Conservation (phyloP, 2,329 filamentous ascomycete species). For the Clonostachys rhizophaga region DNA sequence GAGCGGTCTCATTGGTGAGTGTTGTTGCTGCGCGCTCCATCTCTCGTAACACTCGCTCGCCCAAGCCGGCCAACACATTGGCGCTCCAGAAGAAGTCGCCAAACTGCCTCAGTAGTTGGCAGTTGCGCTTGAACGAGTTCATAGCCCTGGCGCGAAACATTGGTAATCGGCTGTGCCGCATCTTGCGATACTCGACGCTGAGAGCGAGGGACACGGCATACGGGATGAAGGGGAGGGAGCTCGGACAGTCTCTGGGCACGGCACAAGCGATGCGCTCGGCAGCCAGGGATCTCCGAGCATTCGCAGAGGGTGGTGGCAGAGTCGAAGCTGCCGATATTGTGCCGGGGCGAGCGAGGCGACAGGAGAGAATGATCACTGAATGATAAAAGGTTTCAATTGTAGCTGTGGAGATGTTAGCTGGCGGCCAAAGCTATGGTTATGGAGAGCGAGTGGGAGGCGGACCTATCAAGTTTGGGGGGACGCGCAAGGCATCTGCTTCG, state of each 20-base stretch:
- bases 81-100: slow-evolving; percentile 56
- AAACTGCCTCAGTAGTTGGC: slow-evolving; percentile 44
- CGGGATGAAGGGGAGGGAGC: slow-evolving; percentile 53
- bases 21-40: slow-evolving; percentile 49
- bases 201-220: slow-evolving; percentile 58
- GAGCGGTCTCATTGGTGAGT: slow-evolving; percentile 28
- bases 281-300: slow-evolving; percentile 51
- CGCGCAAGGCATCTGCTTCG: slow-evolving; percentile 43
- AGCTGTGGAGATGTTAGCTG: slow-evolving; percentile 27
- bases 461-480: slow-evolving; percentile 46
- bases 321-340: slow-evolving; percentile 31
- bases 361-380: slow-evolving; percentile 58
- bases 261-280: slow-evolving; percentile 53
- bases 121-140: slow-evolving; percentile 48
- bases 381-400: slow-evolving; percentile 62
- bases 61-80: slow-evolving; percentile 47
- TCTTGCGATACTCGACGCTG: slow-evolving; percentile 59
- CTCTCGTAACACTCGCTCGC: slow-evolving; percentile 48
- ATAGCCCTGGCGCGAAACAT: slow-evolving; percentile 54
- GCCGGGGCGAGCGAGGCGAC: slow-evolving; percentile 41
- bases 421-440: background rate
- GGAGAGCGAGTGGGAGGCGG: slow-evolving; percentile 7
- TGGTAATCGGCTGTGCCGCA: slow-evolving; percentile 54
- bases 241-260: slow-evolving; percentile 44
- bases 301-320: slow-evolving; percentile 41